These are phyloP conservation scores for Hyaloscypha hepaticicola DNA, from an alignment of 495 filamentous ascomycete species.

Conservation along the genomic window DNA sequence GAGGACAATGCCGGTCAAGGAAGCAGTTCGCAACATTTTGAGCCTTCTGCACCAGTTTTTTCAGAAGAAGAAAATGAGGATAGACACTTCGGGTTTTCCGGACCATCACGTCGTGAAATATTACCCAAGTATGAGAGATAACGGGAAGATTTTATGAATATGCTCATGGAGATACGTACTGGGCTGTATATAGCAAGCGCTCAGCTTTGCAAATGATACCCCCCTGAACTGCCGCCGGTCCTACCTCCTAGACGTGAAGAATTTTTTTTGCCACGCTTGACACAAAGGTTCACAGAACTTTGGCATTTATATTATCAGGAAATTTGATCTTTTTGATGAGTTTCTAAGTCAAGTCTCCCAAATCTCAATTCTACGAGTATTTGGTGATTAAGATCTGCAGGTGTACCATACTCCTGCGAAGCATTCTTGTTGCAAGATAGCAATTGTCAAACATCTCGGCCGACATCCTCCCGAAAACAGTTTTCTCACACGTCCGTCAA, in stretches of 20 bases:
- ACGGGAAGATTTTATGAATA: conserved; percentile 16
- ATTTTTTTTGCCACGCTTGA: too few species aligned
- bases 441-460: neutral
- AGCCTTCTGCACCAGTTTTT: conserved; percentile 66
- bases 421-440: neutral
- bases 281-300: too few species aligned
- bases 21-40: conserved; percentile 21
- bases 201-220: conserved; percentile 3
- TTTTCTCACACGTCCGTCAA: neutral
- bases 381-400: too few species aligned
- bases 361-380: too few species aligned
- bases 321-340: neutral
- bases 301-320: too few species aligned
- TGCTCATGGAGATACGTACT: neutral
- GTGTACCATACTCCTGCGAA: too few species aligned
- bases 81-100: conserved; percentile 31
- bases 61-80: conserved; percentile 61
- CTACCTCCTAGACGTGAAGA: too few species aligned
- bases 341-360: neutral
- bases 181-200: neutral
- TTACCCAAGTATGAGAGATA: conserved; percentile 47
- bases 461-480: neutral
- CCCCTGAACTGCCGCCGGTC: neutral
- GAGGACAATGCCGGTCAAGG: conserved; percentile 30
- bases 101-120: conserved; percentile 33